phyloP scores from a whole-genome alignment of 352 stramenopile genomes.

The Globisporangium uncinulatum region DNA sequence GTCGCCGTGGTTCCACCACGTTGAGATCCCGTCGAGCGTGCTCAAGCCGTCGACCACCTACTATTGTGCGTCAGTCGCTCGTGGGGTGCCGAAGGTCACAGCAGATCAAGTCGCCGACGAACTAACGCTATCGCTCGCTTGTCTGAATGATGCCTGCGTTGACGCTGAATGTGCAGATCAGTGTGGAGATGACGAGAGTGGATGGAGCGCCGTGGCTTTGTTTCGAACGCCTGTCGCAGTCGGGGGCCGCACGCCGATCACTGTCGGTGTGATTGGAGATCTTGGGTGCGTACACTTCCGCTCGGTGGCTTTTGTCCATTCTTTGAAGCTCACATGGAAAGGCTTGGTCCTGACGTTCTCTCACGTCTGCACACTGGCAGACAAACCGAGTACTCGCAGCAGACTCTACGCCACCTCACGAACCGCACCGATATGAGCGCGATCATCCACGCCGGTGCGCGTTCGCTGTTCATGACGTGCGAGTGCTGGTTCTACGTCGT shows the following conservation, averaged over 20 bases:
- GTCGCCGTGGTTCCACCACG: slow-evolving; percentile 73
- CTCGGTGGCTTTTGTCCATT: background rate
- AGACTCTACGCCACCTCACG: slow-evolving; percentile 73
- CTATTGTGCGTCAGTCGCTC: slow-evolving; percentile 46
- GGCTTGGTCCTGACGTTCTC: background rate
- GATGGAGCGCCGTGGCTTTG: slow-evolving; percentile 43
- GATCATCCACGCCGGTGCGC: slow-evolving; percentile 57
- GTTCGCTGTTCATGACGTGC: too few species aligned
- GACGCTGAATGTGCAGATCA: slow-evolving; percentile 43
- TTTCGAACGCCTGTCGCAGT: slow-evolving; percentile 51
- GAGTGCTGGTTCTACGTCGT: background rate
- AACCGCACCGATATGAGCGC: slow-evolving; percentile 37
- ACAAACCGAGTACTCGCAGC: slow-evolving; percentile 85
- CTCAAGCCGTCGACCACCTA: slow-evolving; percentile 52
- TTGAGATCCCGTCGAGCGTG: slow-evolving; percentile 40
- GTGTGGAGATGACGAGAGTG: slow-evolving; percentile 42
- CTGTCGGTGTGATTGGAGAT: slow-evolving; percentile 87
- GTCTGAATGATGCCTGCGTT: slow-evolving; percentile 2
- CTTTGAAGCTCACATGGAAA: background rate
- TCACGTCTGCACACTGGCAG: slow-evolving; percentile 13
- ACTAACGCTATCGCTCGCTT: slow-evolving; percentile 9
- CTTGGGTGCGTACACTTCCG: slow-evolving; percentile 53
- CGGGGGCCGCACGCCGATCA: slow-evolving; percentile 42
- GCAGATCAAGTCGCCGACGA: background rate
- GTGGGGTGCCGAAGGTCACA: too few species aligned